A percentile compares a stretch with the other conserved stretches of the same genome.
phyloP scores from a whole-genome alignment of 208 protist species.

The Leishmania lainsoni region DNA sequence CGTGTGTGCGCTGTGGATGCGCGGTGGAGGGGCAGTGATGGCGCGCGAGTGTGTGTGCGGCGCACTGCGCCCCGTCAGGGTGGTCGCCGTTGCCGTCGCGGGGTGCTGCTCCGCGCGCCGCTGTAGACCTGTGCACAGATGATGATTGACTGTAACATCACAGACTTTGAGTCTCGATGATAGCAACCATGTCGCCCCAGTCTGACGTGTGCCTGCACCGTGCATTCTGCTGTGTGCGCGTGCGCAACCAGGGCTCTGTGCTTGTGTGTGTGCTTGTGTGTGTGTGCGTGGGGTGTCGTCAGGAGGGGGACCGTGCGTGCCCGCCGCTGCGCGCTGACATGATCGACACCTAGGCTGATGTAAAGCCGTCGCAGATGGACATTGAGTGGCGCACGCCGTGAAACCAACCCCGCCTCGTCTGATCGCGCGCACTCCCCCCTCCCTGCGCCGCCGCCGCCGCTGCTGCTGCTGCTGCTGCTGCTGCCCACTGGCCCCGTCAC shows the following conservation, averaged over 20 bases:
- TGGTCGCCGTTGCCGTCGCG: no score
- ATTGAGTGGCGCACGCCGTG: no score
- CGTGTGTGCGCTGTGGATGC: no score
- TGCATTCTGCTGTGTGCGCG: not conserved
- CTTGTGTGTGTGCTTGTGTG: not conserved
- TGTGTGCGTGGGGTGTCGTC: no score
- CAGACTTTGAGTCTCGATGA: slow-evolving; percentile 15
- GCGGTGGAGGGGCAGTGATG: no score
- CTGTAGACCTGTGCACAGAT: slow-evolving; percentile 7
- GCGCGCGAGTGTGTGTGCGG: no score
- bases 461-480: not conserved
- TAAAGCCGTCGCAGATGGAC: slow-evolving; percentile 3
- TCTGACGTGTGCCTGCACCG: slow-evolving; percentile 7
- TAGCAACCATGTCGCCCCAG: slow-evolving; percentile 9
- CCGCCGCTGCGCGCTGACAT: slow-evolving; percentile 3
- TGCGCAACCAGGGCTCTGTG: not conserved
- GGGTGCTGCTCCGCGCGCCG: not conserved
- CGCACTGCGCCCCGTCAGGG: no score
- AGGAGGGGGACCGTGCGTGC: not conserved
- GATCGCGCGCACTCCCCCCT: no score
- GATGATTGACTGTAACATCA: slow-evolving; percentile 17
- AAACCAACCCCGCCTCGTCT: no score
- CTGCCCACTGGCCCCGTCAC: slow-evolving; percentile 24
- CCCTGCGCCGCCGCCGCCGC: not conserved
- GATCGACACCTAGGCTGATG: slow-evolving; percentile 9